Evolutionary conservation across 192 early-diverging fungal genomes (phyloP), one percentile per base, ranked within the genome.

Genomic region (Mortierella antarctica): DNA sequence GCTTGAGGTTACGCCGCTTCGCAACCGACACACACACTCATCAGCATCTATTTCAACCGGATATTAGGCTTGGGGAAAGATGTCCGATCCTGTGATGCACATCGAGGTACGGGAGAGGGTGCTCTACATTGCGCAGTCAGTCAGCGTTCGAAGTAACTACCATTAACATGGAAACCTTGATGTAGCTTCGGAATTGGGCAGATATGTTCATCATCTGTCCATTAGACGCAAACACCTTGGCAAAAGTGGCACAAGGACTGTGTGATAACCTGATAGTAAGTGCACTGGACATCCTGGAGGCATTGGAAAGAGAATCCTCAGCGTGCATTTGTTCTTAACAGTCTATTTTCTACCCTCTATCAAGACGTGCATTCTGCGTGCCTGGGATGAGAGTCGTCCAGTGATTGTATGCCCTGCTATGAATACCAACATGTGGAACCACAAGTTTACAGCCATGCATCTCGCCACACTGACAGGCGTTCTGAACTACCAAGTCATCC

Each of bases 371-470:
- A 88, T 96, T 21, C 68, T 97, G 39, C 73, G 97, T 7, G 97
- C 97, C 0, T 99, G 97, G 96, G 93, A 96, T 71, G 80, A 83
- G 39, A 63, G 58, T 13, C 90, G 89, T 60, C 93, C 93, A 0
- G 88, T 97, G 2, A 65, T 96, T 15, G 87, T 94, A 7, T 95
- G 92, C 65, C 97, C 96, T 10, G 96, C 96, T n/a, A 99, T 99
- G 96, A 97, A 98, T 69, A 97, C 95, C 7, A 87, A 90, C 85
- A 98, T 98, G 97, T 99, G 95, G 95, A 89, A 92, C 48, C 96
- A 99, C 83, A 95, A 93, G 20, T 89, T 96, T 52, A 98, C 97
- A 0, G 81, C 69, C 7, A 82, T 78, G 44, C 97, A 98, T 76
- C 70, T 97, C 41, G 42, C 62, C 4, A 69, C 84, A 11, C 74